Conservation (phyloP, 768 basidiomycete species). For the Amanita exitialis region DNA sequence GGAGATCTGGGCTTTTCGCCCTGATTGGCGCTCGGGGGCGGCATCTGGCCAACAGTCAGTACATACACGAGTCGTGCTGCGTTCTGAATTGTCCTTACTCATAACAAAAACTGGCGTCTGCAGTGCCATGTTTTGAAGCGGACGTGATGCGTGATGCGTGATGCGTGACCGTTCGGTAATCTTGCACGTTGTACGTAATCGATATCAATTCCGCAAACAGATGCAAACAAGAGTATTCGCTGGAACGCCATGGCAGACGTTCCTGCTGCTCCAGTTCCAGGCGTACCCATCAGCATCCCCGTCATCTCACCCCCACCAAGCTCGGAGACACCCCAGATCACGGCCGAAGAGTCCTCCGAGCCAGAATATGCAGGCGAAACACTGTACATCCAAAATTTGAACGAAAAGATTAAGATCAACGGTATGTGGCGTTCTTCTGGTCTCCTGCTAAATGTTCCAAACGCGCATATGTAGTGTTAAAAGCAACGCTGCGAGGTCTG, state of each 20-base stretch:
- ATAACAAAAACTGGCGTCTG: constrained; percentile 81
- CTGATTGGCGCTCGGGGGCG: constrained; percentile 88
- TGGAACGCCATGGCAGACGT: constrained; percentile 13
- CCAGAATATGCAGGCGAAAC: constrained; percentile 64
- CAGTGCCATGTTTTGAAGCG: constrained; percentile 31
- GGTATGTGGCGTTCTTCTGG: constrained; percentile 26
- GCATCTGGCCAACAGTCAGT: constrained; percentile 48
- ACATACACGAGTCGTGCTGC: background rate
- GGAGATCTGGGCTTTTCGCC: constrained; percentile 91
- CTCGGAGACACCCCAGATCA: background rate
- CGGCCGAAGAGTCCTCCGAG: constrained; percentile 12
- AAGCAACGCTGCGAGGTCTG: constrained; percentile 75
- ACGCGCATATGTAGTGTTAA: constrained; percentile 50
- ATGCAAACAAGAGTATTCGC: background rate
- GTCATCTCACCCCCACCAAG: constrained; percentile 6
- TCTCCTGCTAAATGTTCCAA: background rate
- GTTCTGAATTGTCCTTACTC: constrained; percentile 36
- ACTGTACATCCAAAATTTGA: constrained; percentile 92
- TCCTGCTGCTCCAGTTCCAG: constrained; percentile 12
- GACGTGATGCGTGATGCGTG: background rate
- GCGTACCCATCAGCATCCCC: constrained; percentile 4
- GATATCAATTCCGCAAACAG: too few relatives aligned
- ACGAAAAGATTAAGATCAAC: constrained; percentile 85
- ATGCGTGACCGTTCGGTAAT: too few relatives aligned
- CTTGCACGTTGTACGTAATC: too few relatives aligned